Conservation (phyloP, 306 rosid genomes). For the Rosa chinensis region DNA sequence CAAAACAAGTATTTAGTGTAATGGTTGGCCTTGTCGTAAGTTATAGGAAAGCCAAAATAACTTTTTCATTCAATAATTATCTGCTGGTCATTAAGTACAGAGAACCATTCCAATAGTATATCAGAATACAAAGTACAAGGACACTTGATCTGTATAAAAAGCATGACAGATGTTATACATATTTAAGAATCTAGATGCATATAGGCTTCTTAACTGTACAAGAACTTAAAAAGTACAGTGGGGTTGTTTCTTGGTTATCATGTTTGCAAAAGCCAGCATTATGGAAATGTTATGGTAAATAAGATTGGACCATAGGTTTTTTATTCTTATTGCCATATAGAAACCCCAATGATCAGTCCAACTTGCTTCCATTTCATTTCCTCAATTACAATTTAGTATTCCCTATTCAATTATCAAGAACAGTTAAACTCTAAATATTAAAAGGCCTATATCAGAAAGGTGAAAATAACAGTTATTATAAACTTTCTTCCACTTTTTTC, state of each 20-base stretch:
- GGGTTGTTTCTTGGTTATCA: too few relatives aligned
- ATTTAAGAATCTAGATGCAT: too few relatives aligned
- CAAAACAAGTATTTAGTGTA: neutral
- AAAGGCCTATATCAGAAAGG: neutral
- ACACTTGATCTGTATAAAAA: neutral
- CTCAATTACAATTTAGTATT: slow-evolving; percentile 27
- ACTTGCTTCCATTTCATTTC: slow-evolving; percentile 81
- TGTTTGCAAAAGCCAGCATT: too few relatives aligned
- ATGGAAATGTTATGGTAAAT: too few relatives aligned
- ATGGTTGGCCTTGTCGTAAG: neutral
- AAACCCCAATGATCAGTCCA: slow-evolving; percentile 88
- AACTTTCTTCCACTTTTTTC: neutral
- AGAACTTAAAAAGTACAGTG: too few relatives aligned
- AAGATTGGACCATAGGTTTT: too few relatives aligned
- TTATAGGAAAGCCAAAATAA: neutral
- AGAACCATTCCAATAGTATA: neutral
- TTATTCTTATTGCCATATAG: slow-evolving; percentile 43
- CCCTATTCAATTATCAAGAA: slow-evolving; percentile 27
- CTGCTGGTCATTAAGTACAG: neutral
- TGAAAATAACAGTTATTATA: neutral
- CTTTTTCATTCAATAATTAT: neutral
- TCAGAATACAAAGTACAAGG: neutral
- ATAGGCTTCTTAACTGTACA: too few relatives aligned
- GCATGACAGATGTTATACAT: too few relatives aligned
- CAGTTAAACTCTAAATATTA: neutral